These are phyloP conservation scores for Neonectria neomacrospora DNA, from an alignment of 2,329 filamentous ascomycete genomes.

Conservation along the genomic window DNA sequence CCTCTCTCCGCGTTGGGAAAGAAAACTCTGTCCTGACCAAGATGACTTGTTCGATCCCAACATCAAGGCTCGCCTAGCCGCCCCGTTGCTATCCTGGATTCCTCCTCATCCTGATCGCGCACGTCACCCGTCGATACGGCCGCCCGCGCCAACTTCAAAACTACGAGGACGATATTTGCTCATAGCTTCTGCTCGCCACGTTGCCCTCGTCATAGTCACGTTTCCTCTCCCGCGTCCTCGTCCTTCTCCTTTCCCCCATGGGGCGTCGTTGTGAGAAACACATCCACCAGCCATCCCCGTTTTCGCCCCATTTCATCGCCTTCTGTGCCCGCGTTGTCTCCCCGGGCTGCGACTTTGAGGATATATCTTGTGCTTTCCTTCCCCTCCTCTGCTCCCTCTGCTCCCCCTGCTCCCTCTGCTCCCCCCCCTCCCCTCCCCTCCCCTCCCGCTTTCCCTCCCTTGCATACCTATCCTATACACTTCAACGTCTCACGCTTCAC, in stretches of 20 bases:
- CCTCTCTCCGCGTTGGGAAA: constrained; percentile 37
- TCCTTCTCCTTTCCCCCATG: constrained; percentile 3
- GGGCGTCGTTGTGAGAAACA: constrained; percentile 29
- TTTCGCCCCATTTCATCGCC: constrained; percentile 27
- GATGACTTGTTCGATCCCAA: constrained; percentile 37
- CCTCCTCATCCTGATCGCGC: constrained; percentile 19
- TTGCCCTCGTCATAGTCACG: not conserved
- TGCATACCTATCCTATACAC: constrained; percentile 22
- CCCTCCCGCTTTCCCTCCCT: constrained; percentile 13
- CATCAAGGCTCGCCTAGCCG: constrained; percentile 37
- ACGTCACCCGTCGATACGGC: not conserved
- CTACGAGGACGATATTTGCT: not conserved
- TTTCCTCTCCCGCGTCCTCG: not conserved
- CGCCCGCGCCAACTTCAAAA: not conserved
- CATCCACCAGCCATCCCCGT: constrained; percentile 30
- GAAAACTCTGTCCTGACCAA: constrained; percentile 40
- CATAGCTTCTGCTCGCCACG: not conserved
- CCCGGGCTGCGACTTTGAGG: constrained; percentile 24
- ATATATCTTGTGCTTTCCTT: constrained; percentile 24
- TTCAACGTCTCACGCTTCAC: not conserved
- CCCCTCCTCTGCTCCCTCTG: too few relatives aligned
- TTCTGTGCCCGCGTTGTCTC: constrained; percentile 24
- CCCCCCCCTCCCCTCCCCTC: constrained; percentile 29
- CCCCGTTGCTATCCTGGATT: constrained; percentile 31
- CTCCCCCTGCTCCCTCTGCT: too few relatives aligned